Conservation (phyloP, 805 yeast species). For the Clavispora phyllophila region DNA sequence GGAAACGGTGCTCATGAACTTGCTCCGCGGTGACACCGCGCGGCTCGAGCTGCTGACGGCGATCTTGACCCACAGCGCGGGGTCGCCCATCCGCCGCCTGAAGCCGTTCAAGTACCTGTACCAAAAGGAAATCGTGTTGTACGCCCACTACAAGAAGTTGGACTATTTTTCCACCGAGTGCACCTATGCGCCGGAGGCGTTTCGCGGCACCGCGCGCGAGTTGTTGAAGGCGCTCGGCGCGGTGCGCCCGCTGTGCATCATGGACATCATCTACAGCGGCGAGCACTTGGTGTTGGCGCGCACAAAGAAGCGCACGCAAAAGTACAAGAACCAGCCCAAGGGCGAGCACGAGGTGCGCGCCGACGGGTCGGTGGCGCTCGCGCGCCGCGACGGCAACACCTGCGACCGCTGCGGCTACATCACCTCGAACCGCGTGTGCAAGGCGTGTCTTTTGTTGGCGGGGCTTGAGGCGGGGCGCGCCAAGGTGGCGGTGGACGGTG, state of each 20-base stretch:
- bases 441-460: slow-evolving; percentile 84
- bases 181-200: slow-evolving; percentile 97
- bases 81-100: slow-evolving; percentile 87
- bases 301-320: slow-evolving; percentile 42
- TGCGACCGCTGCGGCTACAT: slow-evolving; percentile 91
- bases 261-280: slow-evolving; percentile 92
- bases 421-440: slow-evolving; percentile 83
- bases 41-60: slow-evolving; percentile 84
- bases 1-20: slow-evolving; percentile 93
- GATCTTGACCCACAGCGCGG: slow-evolving; percentile 75
- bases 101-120: slow-evolving; percentile 95
- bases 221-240: slow-evolving; percentile 86
- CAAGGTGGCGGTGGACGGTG: slow-evolving; percentile 53
- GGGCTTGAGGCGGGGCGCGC: slow-evolving; percentile 79
- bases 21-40: slow-evolving; percentile 93
- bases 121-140: slow-evolving; percentile 94
- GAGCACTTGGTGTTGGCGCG: slow-evolving; percentile 71
- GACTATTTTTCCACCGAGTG: slow-evolving; percentile 98
- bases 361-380: slow-evolving; percentile 58
- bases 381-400: slow-evolving; percentile 53
- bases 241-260: slow-evolving; percentile 85
- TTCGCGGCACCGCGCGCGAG: slow-evolving; percentile 94
- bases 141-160: slow-evolving; percentile 92
- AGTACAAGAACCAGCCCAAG: slow-evolving; percentile 28
- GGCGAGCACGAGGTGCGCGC: slow-evolving; percentile 53